Evolutionary conservation across 176 grass and related monocot species (phyloP).

Genomic region (Alloteropsis semialata): DNA sequence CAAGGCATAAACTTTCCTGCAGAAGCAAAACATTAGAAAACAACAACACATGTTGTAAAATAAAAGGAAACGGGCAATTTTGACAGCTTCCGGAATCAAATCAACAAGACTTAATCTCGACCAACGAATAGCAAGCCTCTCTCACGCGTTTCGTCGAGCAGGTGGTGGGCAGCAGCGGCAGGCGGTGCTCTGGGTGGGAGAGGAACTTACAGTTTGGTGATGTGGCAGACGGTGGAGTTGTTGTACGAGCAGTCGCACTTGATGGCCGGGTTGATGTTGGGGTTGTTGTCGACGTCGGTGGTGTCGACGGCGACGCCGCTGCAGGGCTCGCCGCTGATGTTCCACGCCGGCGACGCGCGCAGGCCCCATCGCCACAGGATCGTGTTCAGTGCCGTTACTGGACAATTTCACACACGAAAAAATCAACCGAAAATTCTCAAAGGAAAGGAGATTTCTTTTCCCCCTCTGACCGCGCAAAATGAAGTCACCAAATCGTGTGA

Average conservation of each 20-base stretch:
- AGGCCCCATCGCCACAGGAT: constrained; percentile 14
- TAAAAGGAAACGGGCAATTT: background rate
- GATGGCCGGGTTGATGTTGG: constrained; percentile 13
- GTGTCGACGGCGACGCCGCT: background rate
- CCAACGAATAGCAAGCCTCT: background rate
- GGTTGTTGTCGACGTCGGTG: constrained; percentile 11
- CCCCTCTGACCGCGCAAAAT: background rate
- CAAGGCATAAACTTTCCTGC: constrained; percentile 45
- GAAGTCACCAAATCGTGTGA: background rate
- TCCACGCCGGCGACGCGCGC: background rate
- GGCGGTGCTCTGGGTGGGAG: background rate
- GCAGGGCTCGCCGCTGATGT: constrained; percentile 12
- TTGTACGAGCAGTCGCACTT: constrained; percentile 2
- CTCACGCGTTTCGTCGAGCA: background rate
- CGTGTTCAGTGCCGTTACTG: background rate
- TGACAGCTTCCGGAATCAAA: background rate
- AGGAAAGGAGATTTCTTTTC: background rate
- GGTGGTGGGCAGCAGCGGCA: background rate
- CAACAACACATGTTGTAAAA: background rate
- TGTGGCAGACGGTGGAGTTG: background rate
- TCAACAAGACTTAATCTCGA: background rate
- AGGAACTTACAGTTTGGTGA: background rate
- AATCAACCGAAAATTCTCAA: background rate
- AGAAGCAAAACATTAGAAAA: background rate
- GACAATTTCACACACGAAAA: background rate